These are phyloP conservation scores for Debaryomyces maramus DNA, from an alignment of 805 yeast genomes.

Conservation along the genomic window DNA sequence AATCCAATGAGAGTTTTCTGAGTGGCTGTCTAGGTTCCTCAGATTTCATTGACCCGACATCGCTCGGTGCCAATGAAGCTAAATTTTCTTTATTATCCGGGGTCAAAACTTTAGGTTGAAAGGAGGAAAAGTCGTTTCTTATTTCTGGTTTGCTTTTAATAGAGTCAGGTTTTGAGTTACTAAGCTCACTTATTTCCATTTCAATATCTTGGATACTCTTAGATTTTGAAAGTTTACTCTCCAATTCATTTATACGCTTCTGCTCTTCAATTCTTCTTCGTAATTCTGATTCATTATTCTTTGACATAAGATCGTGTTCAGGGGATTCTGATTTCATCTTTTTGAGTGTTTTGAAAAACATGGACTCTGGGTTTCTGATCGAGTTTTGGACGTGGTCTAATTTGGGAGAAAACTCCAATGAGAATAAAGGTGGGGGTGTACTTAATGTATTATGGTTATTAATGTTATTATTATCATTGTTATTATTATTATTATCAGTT, in stretches of 20 bases:
- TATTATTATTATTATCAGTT: constrained; percentile 2
- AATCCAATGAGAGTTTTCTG: constrained; percentile 14
- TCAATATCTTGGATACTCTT: constrained; percentile 4
- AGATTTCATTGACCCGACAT: background rate
- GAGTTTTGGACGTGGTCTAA: background rate
- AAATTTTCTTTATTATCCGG: background rate
- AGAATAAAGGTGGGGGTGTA: constrained; percentile 8
- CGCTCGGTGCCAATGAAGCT: background rate
- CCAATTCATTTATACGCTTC: constrained; percentile 17
- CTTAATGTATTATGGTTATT: background rate
- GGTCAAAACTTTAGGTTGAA: too few relatives aligned
- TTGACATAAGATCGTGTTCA: constrained; percentile 11
- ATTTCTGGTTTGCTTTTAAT: background rate
- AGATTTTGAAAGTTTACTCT: constrained; percentile 5
- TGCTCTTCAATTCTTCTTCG: constrained; percentile 28
- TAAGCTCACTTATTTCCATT: constrained; percentile 5
- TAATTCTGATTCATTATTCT: constrained; percentile 22
- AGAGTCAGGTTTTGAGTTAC: background rate
- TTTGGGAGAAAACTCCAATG: constrained; percentile 3
- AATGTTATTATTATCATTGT: background rate
- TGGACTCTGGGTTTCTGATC: constrained; percentile 10
- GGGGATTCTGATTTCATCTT: constrained; percentile 11
- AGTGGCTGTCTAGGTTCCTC: constrained; percentile 18
- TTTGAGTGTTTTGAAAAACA: constrained; percentile 17
- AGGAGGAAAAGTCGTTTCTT: background rate